Evolutionary conservation across 169 alveolate genomes (phyloP), one percentile per base, ranked within the genome.

Genomic region (Theileria annulata): DNA sequence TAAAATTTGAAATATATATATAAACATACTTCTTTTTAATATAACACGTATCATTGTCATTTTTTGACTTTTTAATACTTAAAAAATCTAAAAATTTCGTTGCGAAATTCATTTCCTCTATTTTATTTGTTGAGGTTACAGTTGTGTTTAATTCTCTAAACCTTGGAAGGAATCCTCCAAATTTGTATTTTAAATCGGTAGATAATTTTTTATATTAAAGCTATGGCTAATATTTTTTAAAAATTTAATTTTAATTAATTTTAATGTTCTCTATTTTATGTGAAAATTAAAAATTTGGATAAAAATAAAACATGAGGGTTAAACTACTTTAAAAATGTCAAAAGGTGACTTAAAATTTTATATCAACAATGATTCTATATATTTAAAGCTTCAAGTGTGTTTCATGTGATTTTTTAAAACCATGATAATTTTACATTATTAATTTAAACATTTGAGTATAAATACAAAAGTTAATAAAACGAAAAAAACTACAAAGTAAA

Each of bases 1-100:
- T 13, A 56, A 56, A 13, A 21, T 56, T 56, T 3, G 27, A 56
- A 10, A 56, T 21, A 21, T 56, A 56, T 3, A 56, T 62, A 62
- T 3, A 58, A 58, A 58, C 30, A 9, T 19, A 62, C 71, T 37
- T 62, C 31, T 37, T 62, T 62, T 62, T 62, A 25, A 62, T 62
- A 31, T 19, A 28, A 62, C 31, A n/a, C 48, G 8, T 21, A 27
- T 62, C 71, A 2, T 37, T 62, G 25, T 21, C 21, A 15, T 62
- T 47, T n/a, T 10, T 30, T 62, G 23, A 15, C 8, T 23, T 27
- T 15, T 30, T 62, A 8, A 28, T 62, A 27, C 48, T 62, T 27
- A 21, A n/a, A 27, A n/a, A 62, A 27, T 62, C 37, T 28, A 62
- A 23, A 27, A 62, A n/a, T 8, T 62, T 21, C 13, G 42, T 28